phyloP scores from a whole-genome alignment of 1,284 basidiomycete genomes.

The Hypsizygus ulmarius region DNA sequence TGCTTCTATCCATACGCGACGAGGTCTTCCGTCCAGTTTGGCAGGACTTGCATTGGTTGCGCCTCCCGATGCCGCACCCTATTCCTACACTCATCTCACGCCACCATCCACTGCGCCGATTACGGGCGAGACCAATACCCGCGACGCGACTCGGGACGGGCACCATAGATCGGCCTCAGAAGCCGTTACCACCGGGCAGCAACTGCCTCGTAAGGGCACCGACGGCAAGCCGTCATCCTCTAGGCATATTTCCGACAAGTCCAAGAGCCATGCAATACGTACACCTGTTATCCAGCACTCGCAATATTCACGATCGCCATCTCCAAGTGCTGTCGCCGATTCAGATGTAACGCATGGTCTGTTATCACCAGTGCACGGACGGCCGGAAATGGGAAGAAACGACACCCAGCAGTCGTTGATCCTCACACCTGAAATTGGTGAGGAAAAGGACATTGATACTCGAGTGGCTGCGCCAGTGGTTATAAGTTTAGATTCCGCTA shows the following conservation, averaged over 20 bases:
- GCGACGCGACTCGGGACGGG: constrained; percentile 15
- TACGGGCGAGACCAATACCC: constrained; percentile 20
- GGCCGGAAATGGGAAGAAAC: constrained; percentile 20
- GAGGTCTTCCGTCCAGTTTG: constrained; percentile 44
- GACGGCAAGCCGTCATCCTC: not conserved
- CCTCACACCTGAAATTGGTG: constrained; percentile 56
- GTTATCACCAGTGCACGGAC: constrained; percentile 21
- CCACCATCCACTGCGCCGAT: constrained; percentile 50
- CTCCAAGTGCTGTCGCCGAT: constrained; percentile 30
- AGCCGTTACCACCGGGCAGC: constrained; percentile 4
- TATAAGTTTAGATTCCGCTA: constrained; percentile 38
- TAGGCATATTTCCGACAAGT: not conserved
- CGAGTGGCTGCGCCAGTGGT: constrained; percentile 61
- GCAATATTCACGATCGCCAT: constrained; percentile 43
- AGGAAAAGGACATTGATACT: constrained; percentile 52
- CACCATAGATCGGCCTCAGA: constrained; percentile 11
- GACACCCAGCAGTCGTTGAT: constrained; percentile 19
- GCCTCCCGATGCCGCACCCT: constrained; percentile 63
- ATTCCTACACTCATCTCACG: constrained; percentile 46
- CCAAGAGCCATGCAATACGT: constrained; percentile 5
- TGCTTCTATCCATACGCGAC: constrained; percentile 38
- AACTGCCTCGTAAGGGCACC: constrained; percentile 3
- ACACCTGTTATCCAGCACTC: constrained; percentile 14
- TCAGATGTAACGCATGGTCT: constrained; percentile 31
- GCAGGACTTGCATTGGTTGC: constrained; percentile 61